Evolutionary conservation across 306 rosid genomes (phyloP).

Genomic region (Nissolia schottii): DNA sequence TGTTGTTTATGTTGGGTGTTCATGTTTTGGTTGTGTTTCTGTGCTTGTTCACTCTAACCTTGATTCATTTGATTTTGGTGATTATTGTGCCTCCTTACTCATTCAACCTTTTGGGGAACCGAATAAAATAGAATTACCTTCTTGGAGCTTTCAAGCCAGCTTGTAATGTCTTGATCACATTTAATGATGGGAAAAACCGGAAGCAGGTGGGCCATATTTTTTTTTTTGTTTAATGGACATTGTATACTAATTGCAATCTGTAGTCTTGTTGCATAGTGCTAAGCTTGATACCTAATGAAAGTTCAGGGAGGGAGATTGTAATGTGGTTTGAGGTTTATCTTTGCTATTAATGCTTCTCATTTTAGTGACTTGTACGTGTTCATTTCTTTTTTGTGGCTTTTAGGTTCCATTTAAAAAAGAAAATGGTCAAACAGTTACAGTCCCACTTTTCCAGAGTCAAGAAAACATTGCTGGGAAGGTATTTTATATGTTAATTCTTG

Average conservation of each 20-base stretch:
- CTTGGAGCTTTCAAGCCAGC: conserved; percentile 99
- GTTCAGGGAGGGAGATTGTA: not conserved
- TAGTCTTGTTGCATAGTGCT: not conserved
- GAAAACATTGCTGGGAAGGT: conserved; percentile 98
- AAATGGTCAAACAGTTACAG: conserved; percentile 77
- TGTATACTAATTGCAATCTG: not conserved
- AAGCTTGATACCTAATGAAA: conserved; percentile 4
- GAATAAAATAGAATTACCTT: conserved; percentile 61
- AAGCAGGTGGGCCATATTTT: conserved; percentile 64
- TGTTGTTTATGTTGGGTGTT: conserved; percentile 1
- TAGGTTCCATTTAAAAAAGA: conserved; percentile 86
- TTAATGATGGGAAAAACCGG: conserved; percentile 83
- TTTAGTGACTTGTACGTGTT: not conserved
- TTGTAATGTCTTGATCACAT: conserved; percentile 70
- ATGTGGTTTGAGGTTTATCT: not conserved
- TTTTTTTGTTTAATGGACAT: not conserved
- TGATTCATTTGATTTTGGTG: conserved; percentile 12
- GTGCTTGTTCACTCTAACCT: conserved; percentile 3
- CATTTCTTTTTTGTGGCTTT: not conserved
- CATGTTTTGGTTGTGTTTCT: not conserved
- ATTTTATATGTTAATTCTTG: conserved; percentile 19
- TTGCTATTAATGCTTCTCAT: not conserved
- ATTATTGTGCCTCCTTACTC: not conserved
- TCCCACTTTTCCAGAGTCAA: conserved; percentile 95
- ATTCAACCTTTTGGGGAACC: not conserved